Evolutionary conservation across 2,329 filamentous ascomycete genomes (phyloP).

Genomic region (Keithomyces neogunnii): DNA sequence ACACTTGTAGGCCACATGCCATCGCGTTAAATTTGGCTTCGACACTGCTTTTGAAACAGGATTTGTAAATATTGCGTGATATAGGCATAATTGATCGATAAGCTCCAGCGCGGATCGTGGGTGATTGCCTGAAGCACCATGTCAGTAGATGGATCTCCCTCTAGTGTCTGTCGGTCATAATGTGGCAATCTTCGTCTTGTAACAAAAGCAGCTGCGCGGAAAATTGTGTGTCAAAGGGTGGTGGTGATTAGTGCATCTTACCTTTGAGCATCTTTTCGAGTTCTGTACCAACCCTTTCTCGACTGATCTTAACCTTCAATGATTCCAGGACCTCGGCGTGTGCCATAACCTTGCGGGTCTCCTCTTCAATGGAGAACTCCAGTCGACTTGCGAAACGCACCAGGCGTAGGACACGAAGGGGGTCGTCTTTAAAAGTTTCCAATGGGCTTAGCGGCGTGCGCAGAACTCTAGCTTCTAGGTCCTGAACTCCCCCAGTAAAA

Average conservation of each 20-base stretch:
- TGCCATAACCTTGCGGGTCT: conserved; percentile 65
- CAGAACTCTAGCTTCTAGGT: conserved; percentile 66
- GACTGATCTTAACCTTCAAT: conserved; percentile 80
- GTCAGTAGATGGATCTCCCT: background rate
- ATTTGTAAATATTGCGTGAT: conserved; percentile 66
- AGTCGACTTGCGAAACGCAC: conserved; percentile 86
- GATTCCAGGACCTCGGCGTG: conserved; percentile 70
- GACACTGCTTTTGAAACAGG: conserved; percentile 45
- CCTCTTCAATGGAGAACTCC: conserved; percentile 65
- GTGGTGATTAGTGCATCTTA: background rate
- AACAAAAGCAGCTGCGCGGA: background rate
- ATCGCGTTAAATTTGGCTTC: conserved; percentile 49
- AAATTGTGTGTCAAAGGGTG: too few relatives aligned
- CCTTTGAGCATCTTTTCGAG: conserved; percentile 78
- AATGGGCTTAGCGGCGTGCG: conserved; percentile 80
- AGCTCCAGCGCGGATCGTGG: conserved; percentile 54
- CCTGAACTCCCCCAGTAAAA: conserved; percentile 68
- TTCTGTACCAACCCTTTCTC: conserved; percentile 81
- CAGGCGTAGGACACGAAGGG: conserved; percentile 74
- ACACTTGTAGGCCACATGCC: conserved; percentile 55
- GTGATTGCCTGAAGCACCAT: conserved; percentile 36
- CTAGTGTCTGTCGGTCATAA: background rate
- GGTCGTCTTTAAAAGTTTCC: conserved; percentile 92
- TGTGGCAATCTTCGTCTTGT: background rate
- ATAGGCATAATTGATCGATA: conserved; percentile 59